Conservation (phyloP, 306 rosid species). For the Acmispon strigosus region DNA sequence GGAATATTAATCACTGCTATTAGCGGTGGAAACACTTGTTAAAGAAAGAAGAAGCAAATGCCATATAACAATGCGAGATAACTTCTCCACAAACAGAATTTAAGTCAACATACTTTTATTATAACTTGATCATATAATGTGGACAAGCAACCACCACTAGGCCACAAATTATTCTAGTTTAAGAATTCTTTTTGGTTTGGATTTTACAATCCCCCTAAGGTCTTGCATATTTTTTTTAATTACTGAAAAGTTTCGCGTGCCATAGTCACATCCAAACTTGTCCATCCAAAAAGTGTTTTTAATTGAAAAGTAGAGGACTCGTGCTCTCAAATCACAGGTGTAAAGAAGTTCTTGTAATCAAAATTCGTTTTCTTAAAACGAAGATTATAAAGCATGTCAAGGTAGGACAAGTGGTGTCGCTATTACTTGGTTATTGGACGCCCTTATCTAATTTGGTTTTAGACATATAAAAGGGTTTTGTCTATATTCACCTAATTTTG, state of each 20-base stretch:
- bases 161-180: constrained; percentile 27
- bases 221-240: constrained; percentile 12
- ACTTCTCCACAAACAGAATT: constrained; percentile 28
- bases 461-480: constrained; percentile 22
- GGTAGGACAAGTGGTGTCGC: constrained; percentile 24
- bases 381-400: constrained; percentile 22
- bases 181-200: constrained; percentile 29
- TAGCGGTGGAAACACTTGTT: no score
- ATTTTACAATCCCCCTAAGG: constrained; percentile 22
- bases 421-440: constrained; percentile 15
- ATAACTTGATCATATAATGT: constrained; percentile 16
- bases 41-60: no score
- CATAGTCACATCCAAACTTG: constrained; percentile 26
- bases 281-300: constrained; percentile 21
- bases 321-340: constrained; percentile 31
- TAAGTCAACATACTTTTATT: constrained; percentile 26
- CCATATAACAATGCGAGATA: constrained; percentile 22
- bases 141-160: constrained; percentile 32
- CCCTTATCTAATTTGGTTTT: constrained; percentile 23
- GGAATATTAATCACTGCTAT: no score
- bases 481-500: constrained; percentile 20
- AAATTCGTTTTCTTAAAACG: constrained; percentile 16
- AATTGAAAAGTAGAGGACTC: constrained; percentile 30
- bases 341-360: constrained; percentile 17
- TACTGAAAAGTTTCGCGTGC: constrained; percentile 38